Evolutionary conservation across 495 filamentous ascomycete species (phyloP).

Genomic region (Neurospora discreta): DNA sequence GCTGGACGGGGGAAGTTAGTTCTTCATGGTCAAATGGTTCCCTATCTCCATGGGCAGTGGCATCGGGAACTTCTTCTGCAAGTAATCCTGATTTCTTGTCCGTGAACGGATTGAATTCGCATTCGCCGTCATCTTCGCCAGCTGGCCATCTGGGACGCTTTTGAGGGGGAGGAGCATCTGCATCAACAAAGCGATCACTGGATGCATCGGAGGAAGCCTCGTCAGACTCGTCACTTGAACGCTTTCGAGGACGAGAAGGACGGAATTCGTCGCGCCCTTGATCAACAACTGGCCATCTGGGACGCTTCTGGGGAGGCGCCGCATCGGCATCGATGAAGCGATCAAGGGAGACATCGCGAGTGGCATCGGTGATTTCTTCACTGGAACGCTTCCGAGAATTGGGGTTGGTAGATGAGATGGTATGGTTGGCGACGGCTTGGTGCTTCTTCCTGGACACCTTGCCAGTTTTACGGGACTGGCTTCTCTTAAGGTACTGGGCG

Average conservation of each 20-base stretch:
- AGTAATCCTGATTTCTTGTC: not conserved
- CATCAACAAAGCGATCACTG: not conserved
- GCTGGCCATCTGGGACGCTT: not conserved
- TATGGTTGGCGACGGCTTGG: not conserved
- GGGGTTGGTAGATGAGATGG: not conserved
- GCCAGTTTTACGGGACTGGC: not conserved
- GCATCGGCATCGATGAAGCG: not conserved
- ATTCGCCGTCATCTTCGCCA: not conserved
- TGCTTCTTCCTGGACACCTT: not conserved
- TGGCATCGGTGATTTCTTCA: not conserved
- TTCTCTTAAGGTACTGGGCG: not conserved
- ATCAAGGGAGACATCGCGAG: not conserved
- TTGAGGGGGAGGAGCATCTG: not conserved
- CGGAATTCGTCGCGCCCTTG: not conserved
- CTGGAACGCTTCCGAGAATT: not conserved
- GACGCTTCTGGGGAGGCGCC: not conserved
- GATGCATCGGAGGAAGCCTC: not conserved
- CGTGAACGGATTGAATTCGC: not conserved
- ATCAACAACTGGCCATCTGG: not conserved
- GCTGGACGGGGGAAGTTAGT: not conserved
- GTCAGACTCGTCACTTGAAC: not conserved
- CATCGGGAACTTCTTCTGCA: not conserved
- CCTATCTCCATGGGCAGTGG: not conserved
- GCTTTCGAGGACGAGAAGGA: not conserved
- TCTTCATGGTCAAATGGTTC: not conserved